Evolutionary conservation across 352 stramenopile species (phyloP).

Genomic region (Phytophthora citrophthora): DNA sequence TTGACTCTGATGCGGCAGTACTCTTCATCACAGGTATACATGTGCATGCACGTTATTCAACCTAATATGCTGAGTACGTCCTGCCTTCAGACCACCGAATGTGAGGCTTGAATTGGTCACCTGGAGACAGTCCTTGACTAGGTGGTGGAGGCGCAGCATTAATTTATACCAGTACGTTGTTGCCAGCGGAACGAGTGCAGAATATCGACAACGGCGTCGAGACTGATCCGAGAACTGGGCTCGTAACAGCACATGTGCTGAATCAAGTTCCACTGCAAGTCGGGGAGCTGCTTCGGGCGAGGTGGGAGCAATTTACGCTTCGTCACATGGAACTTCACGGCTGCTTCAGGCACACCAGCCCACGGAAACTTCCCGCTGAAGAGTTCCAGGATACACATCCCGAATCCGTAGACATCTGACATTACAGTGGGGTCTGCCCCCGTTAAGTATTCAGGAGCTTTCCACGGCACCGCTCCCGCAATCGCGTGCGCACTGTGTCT

Average conservation of each 20-base stretch:
- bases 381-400: constrained; percentile 45
- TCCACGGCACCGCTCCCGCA: constrained; percentile 33
- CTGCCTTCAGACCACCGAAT: no score
- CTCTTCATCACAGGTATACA: no score
- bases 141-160: no score
- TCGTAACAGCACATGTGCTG: constrained; percentile 38
- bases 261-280: constrained; percentile 40
- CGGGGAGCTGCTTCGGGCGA: constrained; percentile 13
- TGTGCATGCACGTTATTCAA: no score
- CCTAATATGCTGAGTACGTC: no score
- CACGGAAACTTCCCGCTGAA: constrained; percentile 35
- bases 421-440: constrained; percentile 11
- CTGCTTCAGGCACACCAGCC: constrained; percentile 25
- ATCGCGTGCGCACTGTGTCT: constrained; percentile 3
- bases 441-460: constrained; percentile 35
- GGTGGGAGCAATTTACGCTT: constrained; percentile 20
- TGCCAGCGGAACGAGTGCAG: constrained; percentile 26
- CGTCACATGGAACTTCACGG: constrained; percentile 37
- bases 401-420: constrained; percentile 41
- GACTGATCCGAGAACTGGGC: constrained; percentile 26
- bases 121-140: no score
- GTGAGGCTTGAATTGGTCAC: no score
- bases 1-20: no score
- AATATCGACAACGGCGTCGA: constrained; percentile 32
- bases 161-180: no score